A percentile compares a stretch with the other conserved stretches of the same genome.
phyloP scores from a whole-genome alignment of 805 yeast species.

The Suhomyces sp. region DNA sequence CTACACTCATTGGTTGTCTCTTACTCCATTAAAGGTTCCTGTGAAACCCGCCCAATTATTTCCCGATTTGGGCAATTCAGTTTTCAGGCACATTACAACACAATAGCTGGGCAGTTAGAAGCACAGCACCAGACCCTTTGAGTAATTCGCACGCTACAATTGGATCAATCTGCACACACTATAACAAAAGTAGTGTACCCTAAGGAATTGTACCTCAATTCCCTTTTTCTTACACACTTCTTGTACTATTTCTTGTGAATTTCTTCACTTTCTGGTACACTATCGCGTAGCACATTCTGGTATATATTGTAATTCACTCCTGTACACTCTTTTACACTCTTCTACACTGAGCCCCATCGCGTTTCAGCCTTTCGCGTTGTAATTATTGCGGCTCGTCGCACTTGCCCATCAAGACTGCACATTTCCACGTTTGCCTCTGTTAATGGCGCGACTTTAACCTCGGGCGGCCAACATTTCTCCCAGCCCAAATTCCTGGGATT shows the following conservation, averaged over 20 bases:
- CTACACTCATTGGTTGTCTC: not conserved
- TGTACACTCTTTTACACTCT: no score
- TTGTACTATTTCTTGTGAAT: not conserved
- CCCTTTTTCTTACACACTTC: not conserved
- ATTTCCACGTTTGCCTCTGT: not conserved
- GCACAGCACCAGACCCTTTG: not conserved
- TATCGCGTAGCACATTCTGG: no score
- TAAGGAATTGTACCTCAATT: no score
- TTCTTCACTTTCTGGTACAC: not conserved
- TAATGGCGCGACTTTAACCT: not conserved
- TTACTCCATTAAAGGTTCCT: not conserved
- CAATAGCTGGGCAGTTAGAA: not conserved
- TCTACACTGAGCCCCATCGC: not conserved
- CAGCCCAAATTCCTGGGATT: not conserved
- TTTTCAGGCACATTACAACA: not conserved
- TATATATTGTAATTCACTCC: no score
- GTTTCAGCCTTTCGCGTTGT: not conserved
- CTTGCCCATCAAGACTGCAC: not conserved
- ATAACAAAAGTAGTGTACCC: no score
- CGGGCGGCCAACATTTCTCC: conserved; percentile 1
- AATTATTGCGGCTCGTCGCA: not conserved
- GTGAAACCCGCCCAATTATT: not conserved
- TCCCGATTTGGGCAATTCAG: not conserved
- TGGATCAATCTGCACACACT: not conserved
- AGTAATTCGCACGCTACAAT: not conserved